Conservation (phyloP, 495 filamentous ascomycete species). For the Hypoxylon cercidicola region DNA sequence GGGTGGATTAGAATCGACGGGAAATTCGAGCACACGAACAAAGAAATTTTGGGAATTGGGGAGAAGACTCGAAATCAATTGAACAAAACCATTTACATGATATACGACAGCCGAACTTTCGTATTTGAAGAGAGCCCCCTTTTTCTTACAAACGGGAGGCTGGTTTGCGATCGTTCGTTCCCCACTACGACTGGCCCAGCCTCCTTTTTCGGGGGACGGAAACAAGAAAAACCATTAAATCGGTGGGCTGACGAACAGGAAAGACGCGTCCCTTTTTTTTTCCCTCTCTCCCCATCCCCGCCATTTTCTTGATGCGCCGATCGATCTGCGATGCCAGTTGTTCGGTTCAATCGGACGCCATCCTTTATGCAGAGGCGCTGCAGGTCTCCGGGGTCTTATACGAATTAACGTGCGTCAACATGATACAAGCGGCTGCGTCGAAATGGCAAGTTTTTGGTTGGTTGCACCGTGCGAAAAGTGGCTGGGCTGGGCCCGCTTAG, state of each 20-base stretch:
- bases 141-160: conserved; percentile 26
- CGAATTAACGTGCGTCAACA: conserved; percentile 30
- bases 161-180: conserved; percentile 26
- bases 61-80: conserved; percentile 19
- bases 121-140: conserved; percentile 18
- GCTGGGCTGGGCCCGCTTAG: conserved; percentile 12
- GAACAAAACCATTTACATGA: conserved; percentile 32
- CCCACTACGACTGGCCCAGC: conserved; percentile 38
- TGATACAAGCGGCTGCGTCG: conserved; percentile 13
- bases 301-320: conserved; percentile 14
- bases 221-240: conserved; percentile 26
- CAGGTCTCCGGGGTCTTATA: conserved; percentile 37
- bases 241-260: conserved; percentile 33
- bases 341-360: conserved; percentile 11
- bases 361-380: conserved; percentile 13
- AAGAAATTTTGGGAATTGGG: conserved; percentile 20
- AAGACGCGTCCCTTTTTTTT: neutral
- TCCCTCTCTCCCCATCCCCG: neutral
- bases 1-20: neutral
- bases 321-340: conserved; percentile 32
- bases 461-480: neutral
- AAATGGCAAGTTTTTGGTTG: conserved; percentile 14
- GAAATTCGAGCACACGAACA: conserved; percentile 12
- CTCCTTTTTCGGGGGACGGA: conserved; percentile 29
- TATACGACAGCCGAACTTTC: conserved; percentile 30